Evolutionary conservation across 352 stramenopile species (phyloP).

Genomic region (Pythium scleroteichum): DNA sequence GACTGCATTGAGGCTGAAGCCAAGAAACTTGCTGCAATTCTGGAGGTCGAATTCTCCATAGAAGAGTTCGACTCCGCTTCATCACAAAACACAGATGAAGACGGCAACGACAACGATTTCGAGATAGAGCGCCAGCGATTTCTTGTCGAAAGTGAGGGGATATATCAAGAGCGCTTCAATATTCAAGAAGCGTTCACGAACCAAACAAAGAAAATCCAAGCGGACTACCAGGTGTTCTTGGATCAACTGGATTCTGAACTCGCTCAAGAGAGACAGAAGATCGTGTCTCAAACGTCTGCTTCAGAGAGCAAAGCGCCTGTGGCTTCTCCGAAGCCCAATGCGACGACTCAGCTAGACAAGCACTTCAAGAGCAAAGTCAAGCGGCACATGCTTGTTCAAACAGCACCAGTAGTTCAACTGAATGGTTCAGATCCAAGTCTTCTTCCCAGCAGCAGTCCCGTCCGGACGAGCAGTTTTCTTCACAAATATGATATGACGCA

Average conservation of each 20-base stretch:
- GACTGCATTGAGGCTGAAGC: slow-evolving; percentile 37
- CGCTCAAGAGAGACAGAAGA: slow-evolving; percentile 33
- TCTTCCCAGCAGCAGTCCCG: background rate
- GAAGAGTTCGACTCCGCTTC: background rate
- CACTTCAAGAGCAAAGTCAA: slow-evolving; percentile 42
- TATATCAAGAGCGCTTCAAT: slow-evolving; percentile 67
- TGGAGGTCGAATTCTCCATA: background rate
- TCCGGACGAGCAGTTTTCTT: background rate
- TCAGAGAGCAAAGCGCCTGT: background rate
- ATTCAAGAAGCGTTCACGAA: slow-evolving; percentile 70
- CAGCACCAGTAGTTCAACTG: slow-evolving; percentile 27
- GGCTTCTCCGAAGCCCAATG: background rate
- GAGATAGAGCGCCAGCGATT: slow-evolving; percentile 30
- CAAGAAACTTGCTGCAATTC: slow-evolving; percentile 21
- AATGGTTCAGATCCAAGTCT: background rate
- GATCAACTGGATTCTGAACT: slow-evolving; percentile 47
- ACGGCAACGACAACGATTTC: slow-evolving; percentile 20
- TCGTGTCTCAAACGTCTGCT: slow-evolving; percentile 19
- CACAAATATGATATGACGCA: slow-evolving; percentile 15
- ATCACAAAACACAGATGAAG: background rate
- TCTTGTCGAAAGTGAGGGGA: slow-evolving; percentile 46
- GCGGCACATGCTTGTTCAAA: slow-evolving; percentile 39
- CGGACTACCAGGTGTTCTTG: slow-evolving; percentile 45
- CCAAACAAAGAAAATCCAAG: slow-evolving; percentile 53
- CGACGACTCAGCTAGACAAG: slow-evolving; percentile 12